Conservation (phyloP, 2,329 filamentous ascomycete genomes). For the Phaeomoniella chlamydospora region DNA sequence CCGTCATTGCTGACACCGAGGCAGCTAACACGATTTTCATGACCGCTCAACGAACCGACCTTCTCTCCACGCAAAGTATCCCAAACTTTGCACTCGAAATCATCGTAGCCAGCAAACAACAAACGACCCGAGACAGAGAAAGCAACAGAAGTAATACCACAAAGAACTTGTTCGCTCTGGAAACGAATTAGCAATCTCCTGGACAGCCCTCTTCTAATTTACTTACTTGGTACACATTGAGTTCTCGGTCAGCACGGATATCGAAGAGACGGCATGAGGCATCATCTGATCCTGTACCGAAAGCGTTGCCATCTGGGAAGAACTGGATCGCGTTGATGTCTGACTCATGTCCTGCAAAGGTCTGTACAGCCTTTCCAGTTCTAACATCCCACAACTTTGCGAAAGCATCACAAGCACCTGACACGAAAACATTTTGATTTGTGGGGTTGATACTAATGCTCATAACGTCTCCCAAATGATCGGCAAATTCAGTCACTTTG, state of each 20-base stretch:
- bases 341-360: slow-evolving; percentile 94
- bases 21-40: slow-evolving; percentile 98
- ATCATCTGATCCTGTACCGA: slow-evolving; percentile 94
- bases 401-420: slow-evolving; percentile 96
- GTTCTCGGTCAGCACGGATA: slow-evolving; percentile 80
- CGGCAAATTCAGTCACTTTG: slow-evolving; percentile 94
- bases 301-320: slow-evolving; percentile 97
- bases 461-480: slow-evolving; percentile 98
- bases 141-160: slow-evolving; percentile 94
- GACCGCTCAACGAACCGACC: slow-evolving; percentile 88
- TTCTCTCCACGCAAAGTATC: slow-evolving; percentile 93
- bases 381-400: slow-evolving; percentile 98
- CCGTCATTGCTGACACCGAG: slow-evolving; percentile 97
- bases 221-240: slow-evolving; percentile 53
- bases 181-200: slow-evolving; percentile 6
- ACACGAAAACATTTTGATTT: slow-evolving; percentile 98
- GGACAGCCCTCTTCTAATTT: slow-evolving; percentile 1
- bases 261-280: slow-evolving; percentile 95
- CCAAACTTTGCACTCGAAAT: slow-evolving; percentile 99
- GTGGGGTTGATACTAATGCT: slow-evolving; percentile 99
- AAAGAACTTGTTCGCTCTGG: slow-evolving; percentile 97
- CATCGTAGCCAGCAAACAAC: slow-evolving; percentile 93
- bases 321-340: slow-evolving; percentile 99
- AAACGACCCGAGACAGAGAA: slow-evolving; percentile 93
- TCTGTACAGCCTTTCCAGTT: slow-evolving; percentile 95